Conservation (phyloP, 1,139 yeast genomes). For the Taphrina betulina region DNA sequence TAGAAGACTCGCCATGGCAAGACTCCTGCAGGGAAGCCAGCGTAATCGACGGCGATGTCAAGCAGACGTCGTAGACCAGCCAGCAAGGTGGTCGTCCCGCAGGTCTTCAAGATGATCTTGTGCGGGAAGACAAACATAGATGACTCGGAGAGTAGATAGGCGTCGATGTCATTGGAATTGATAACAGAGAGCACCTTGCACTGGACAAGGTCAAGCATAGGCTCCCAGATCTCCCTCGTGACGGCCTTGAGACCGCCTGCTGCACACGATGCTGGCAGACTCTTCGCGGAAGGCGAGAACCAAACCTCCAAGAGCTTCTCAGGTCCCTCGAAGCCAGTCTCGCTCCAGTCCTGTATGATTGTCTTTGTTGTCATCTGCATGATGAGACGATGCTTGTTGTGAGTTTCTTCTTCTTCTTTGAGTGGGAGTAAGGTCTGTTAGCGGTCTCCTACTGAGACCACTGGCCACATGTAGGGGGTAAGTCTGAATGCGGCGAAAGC, state of each 20-base stretch:
- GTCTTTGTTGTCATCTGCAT: conserved; percentile 29
- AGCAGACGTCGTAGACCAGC: conserved; percentile 70
- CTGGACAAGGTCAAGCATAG: conserved; percentile 72
- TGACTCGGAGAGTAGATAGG: conserved; percentile 84
- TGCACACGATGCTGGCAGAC: conserved; percentile 44
- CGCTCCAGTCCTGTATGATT: conserved; percentile 31
- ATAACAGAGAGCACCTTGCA: conserved; percentile 86
- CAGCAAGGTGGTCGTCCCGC: conserved; percentile 93
- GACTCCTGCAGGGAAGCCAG: conserved; percentile 41
- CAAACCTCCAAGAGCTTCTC: conserved; percentile 89
- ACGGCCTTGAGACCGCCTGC: conserved; percentile 57
- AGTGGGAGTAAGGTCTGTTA: conserved; percentile 9
- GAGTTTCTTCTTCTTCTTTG: not conserved
- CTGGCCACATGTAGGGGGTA: conserved; percentile 15
- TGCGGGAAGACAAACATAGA: conserved; percentile 86
- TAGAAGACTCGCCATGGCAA: conserved; percentile 71
- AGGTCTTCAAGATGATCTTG: conserved; percentile 82
- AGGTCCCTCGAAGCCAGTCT: conserved; percentile 48
- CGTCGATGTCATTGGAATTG: conserved; percentile 65
- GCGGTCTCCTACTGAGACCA: conserved; percentile 23
- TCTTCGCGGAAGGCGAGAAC: conserved; percentile 59
- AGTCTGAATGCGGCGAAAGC: not conserved
- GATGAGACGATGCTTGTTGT: not conserved
- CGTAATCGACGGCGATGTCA: conserved; percentile 49
- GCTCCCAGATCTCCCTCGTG: conserved; percentile 66